phyloP scores from a whole-genome alignment of 1,284 basidiomycete species.

The Fistulinella cinereoalba region DNA sequence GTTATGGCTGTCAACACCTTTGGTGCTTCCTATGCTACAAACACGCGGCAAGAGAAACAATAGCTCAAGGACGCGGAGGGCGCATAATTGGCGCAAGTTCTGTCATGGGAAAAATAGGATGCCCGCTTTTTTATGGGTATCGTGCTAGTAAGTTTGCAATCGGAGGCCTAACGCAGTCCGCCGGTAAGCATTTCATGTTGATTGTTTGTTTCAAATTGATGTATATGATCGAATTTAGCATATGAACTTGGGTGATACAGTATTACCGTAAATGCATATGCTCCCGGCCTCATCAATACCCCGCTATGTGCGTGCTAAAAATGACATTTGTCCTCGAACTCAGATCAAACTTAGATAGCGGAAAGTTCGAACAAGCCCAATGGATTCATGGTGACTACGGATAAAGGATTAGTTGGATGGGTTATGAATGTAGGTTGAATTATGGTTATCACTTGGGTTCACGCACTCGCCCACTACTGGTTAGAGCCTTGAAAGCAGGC shows the following conservation, averaged over 20 bases:
- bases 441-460: background rate
- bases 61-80: slow-evolving; percentile 38
- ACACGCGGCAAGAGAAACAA: slow-evolving; percentile 35
- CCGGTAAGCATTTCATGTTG: slow-evolving; percentile 9
- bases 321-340: too few relatives aligned
- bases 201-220: background rate
- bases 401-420: background rate
- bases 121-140: slow-evolving; percentile 12
- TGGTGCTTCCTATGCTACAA: slow-evolving; percentile 35
- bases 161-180: slow-evolving; percentile 28
- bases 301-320: background rate
- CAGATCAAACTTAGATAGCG: background rate
- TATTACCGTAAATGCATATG: background rate
- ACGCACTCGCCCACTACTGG: background rate
- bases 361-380: too few relatives aligned
- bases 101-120: slow-evolving; percentile 18
- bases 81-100: slow-evolving; percentile 37
- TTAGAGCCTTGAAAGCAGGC: background rate
- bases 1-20: slow-evolving; percentile 29
- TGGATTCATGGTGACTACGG: too few relatives aligned
- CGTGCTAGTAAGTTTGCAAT: slow-evolving; percentile 32
- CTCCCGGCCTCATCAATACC: background rate
- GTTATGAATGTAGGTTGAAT: background rate
- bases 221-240: background rate
- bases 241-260: background rate